Evolutionary conservation across 2,329 filamentous ascomycete species (phyloP), one percentile per base, ranked within the genome.

Genomic region (Colletotrichum graminicola): DNA sequence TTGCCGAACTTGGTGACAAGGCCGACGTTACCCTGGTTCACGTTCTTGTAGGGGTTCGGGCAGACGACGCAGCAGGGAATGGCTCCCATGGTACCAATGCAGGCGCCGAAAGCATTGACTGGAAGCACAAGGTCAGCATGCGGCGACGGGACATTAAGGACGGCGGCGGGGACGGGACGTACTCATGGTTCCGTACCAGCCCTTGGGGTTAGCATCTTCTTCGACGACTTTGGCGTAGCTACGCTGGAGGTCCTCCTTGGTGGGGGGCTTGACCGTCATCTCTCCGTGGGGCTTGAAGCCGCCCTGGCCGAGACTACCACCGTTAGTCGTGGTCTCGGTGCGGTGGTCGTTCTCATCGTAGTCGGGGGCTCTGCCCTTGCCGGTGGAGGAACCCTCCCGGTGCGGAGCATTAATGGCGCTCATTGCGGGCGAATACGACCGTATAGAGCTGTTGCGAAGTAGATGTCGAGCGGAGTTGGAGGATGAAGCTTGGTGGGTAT

Each of bases 41-140:
- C 95, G 59, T 90, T 91, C 85, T 97, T 97, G 88, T 95, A 98
- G 3, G 95, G 96, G 84, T 99, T 99, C 61, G 96, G 96, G 85
- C 93, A 98, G 83, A 91, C 86, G 79, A 97, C 84, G 81, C 95
- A 97, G 90, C 95, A 97, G 5, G 96, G 96, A 75, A 98, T 87
- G 23, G 96, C 94, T 62, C 96, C 96, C 29, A 93, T 78, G 56
- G 90, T 92, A 76, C 96, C 96, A 66, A 98, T 86, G 76, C 88
- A 85, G 63, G 88, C 80, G 74, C 96, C 96, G 10, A 98, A 84
- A 21, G 84, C 81, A 80, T 95, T 93, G 81, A 97, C 89, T 90
- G 51, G 26, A 36, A 23, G 36, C 63, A 32, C 21, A 12, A 39
- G 29, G 60, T 74, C 67, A 67, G 62, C 54, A 64, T 62, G 10